These are phyloP conservation scores for Lycium barbarum DNA, from an alignment of 257 asterid species.

Conservation along the genomic window DNA sequence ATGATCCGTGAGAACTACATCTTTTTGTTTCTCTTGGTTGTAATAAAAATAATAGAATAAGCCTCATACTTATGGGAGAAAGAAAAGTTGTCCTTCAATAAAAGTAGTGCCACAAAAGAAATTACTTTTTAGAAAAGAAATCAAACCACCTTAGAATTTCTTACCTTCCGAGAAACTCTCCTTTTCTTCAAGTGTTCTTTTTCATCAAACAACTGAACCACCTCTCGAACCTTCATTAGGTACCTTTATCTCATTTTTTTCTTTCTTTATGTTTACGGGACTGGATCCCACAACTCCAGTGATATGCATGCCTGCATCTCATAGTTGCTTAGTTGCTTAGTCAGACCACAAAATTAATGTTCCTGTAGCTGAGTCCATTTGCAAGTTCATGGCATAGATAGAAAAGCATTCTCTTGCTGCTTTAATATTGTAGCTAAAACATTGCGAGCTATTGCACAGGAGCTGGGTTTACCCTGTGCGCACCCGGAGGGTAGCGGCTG, in stretches of 20 bases:
- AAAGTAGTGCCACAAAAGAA: not conserved
- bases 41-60: not conserved
- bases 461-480: too few relatives aligned
- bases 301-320: not conserved
- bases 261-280: not conserved
- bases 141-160: not conserved
- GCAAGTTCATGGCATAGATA: not conserved
- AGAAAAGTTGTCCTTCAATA: not conserved
- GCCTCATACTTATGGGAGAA: not conserved
- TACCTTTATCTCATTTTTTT: not conserved
- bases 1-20: not conserved
- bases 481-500: too few relatives aligned
- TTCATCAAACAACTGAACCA: not conserved
- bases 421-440: not conserved
- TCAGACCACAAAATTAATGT: not conserved
- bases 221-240: not conserved
- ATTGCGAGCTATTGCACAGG: too few relatives aligned
- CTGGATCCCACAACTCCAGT: not conserved
- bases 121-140: not conserved
- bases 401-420: not conserved
- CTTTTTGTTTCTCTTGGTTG: not conserved
- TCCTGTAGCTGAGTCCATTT: constrained; percentile 3
- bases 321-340: constrained; percentile 19
- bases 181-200: not conserved
- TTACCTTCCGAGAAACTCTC: not conserved